Percentiles rank a stretch among this genome's conserved stretches.
Evolutionary conservation across 2,329 filamentous ascomycete species (phyloP).

Genomic region (Penicillium sp.): DNA sequence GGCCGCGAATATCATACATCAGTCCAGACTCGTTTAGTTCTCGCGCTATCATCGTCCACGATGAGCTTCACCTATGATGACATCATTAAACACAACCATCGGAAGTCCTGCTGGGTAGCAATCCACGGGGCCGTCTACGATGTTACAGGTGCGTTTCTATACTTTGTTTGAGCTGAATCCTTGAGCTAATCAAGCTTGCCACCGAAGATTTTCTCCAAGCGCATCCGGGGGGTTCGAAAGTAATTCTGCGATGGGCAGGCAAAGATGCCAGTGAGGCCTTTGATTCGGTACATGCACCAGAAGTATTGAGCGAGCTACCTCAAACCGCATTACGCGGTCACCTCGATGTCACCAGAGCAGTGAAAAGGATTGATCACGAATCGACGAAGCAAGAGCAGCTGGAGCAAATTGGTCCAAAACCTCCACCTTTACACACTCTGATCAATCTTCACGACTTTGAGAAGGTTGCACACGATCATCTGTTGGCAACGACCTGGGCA

Average conservation of each 20-base stretch:
- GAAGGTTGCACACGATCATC: slow-evolving; percentile 32
- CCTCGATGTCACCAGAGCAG: slow-evolving; percentile 21
- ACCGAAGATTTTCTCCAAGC: slow-evolving; percentile 33
- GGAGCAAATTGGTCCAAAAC: neutral
- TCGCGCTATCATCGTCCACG: neutral
- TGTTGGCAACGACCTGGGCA: slow-evolving; percentile 37
- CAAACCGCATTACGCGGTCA: slow-evolving; percentile 26
- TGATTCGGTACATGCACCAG: slow-evolving; percentile 35
- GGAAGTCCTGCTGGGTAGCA: slow-evolving; percentile 55
- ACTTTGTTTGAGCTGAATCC: no score
- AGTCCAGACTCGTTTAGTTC: neutral
- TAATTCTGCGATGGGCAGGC: slow-evolving; percentile 38
- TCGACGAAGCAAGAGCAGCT: neutral
- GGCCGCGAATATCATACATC: neutral
- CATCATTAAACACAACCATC: slow-evolving; percentile 51
- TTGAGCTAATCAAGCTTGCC: neutral
- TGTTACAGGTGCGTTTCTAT: slow-evolving; percentile 39
- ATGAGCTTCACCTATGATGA: slow-evolving; percentile 50
- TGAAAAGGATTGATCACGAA: neutral
- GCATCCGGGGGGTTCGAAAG: slow-evolving; percentile 37
- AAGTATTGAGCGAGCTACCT: slow-evolving; percentile 33
- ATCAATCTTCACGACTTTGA: slow-evolving; percentile 45
- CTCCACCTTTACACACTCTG: slow-evolving; percentile 33
- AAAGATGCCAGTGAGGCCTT: slow-evolving; percentile 39
- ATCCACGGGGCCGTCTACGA: slow-evolving; percentile 56